Conservation (phyloP, 179 eudicot species). For the Spergularia azorica region DNA sequence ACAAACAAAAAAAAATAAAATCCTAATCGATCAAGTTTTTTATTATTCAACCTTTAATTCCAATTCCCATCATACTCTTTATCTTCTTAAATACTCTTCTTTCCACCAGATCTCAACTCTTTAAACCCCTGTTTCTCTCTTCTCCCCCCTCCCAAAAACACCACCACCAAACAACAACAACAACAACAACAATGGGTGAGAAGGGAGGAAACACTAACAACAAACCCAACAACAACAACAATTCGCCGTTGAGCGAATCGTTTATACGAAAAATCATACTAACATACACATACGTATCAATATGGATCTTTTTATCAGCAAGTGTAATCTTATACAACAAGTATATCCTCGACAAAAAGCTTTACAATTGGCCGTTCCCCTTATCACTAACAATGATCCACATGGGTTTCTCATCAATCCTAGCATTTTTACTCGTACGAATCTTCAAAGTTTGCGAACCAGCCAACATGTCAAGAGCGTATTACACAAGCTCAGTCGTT, state of each 20-base stretch:
- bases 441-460: slow-evolving; percentile 60
- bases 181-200: slow-evolving; percentile 4
- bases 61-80: no score
- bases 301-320: slow-evolving; percentile 59
- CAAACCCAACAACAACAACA: not conserved
- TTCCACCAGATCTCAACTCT: not conserved
- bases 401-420: slow-evolving; percentile 64
- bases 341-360: slow-evolving; percentile 58
- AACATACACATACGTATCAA: slow-evolving; percentile 52
- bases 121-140: not conserved
- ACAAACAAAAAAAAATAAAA: no score
- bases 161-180: no score
- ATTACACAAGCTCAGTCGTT: slow-evolving; percentile 47
- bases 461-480: slow-evolving; percentile 45
- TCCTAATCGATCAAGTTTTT: no score
- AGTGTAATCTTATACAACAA: slow-evolving; percentile 68
- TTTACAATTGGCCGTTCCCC: slow-evolving; percentile 67
- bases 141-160: not conserved
- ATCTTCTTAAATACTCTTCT: not conserved
- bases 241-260: slow-evolving; percentile 34
- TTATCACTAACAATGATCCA: slow-evolving; percentile 74
- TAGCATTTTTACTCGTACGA: slow-evolving; percentile 54
- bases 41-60: no score
- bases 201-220: not conserved
- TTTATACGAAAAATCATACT: slow-evolving; percentile 48